Base-by-base conservation (phyloP, 345 rosid species). In the Nephelium lappaceum region DNA sequence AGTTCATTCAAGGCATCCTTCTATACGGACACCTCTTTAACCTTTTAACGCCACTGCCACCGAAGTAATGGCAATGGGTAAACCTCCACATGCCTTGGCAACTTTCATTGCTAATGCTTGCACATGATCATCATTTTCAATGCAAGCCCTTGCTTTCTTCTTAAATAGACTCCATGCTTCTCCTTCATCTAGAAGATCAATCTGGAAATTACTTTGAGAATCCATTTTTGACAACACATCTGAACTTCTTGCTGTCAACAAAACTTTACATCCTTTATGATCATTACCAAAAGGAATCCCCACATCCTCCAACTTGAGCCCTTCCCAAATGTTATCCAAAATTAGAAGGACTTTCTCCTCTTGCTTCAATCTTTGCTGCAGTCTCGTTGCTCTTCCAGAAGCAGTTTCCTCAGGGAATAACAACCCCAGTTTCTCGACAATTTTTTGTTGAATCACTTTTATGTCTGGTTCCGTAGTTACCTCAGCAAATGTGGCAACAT, bases 261-360 rank as follows among this genome's bases (percentile, higher is more conserved):
- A 31, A 0, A 31, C 3, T 31, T 31, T 31, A 31, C 82, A 69
- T 41, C 80, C 84, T 24, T 47, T 66, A 9, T 81, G 79, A 1
- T 76, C 76, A 12, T 31, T 31, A 31, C 41, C 51, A 11, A 0
- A 18, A 24, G 87, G 86, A 68, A 86, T 84, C 12, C 89, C 89
- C 1, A 84, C 74, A 6, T 57, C 53, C 8, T 60, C 67, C 15
- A 84, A 16, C 62, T 82, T 62, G 6, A 86, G 45, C 8, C 5
- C 8, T 9, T 0, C 55, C 88, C 86, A 85, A 3, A 85, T 2
- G 69, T 85, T 74, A 57, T 85, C 84, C 0, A 85, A 69, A 67
- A 85, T 38, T 2, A 85, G 5, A 6, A 85, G 83, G 58, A 74
- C 21, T 36, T 64, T 80, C 18, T 68, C 61, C 39, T 42, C 69